A percentile compares a stretch with the other conserved stretches of the same genome.
Conservation (phyloP, 495 filamentous ascomycete genomes). For the Penicillium pulvis region DNA sequence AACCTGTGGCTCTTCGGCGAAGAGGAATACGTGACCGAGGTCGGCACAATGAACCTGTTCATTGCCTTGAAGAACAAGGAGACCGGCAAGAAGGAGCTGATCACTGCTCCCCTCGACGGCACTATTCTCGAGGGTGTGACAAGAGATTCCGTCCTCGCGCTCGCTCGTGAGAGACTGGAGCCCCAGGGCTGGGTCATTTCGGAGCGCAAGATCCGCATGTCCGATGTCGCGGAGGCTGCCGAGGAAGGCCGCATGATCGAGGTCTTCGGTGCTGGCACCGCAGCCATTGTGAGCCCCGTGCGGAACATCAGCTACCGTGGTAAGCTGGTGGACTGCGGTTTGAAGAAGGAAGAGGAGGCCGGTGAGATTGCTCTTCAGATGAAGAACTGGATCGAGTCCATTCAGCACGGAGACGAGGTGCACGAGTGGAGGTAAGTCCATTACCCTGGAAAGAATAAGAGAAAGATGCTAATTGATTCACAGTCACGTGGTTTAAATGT, state of each 20-base stretch:
- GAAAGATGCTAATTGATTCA: constrained; percentile 18
- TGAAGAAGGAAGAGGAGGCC: constrained; percentile 77
- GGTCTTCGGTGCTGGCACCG: constrained; percentile 91
- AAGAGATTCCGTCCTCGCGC: constrained; percentile 78
- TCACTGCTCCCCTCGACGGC: constrained; percentile 92
- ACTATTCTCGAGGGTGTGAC: constrained; percentile 97
- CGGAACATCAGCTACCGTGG: constrained; percentile 84
- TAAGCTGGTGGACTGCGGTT: constrained; percentile 72
- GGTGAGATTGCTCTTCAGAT: constrained; percentile 81
- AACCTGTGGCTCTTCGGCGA: constrained; percentile 96
- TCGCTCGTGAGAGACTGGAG: constrained; percentile 78
- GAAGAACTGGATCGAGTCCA: constrained; percentile 94
- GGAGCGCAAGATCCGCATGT: constrained; percentile 90
- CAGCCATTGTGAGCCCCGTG: constrained; percentile 73
- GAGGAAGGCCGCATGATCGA: constrained; percentile 86
- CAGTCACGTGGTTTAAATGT: constrained; percentile 34
- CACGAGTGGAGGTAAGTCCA: constrained; percentile 73
- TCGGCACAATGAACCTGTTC: constrained; percentile 98
- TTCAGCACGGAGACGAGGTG: constrained; percentile 91
- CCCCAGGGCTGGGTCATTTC: constrained; percentile 86
- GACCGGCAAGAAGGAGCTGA: constrained; percentile 83
- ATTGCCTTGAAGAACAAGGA: constrained; percentile 76
- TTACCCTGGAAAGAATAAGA: not conserved
- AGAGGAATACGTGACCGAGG: constrained; percentile 93
- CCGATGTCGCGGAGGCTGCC: constrained; percentile 74